Conservation (phyloP, 495 filamentous ascomycete species). For the Pseudoneurospora amorphoporcata region DNA sequence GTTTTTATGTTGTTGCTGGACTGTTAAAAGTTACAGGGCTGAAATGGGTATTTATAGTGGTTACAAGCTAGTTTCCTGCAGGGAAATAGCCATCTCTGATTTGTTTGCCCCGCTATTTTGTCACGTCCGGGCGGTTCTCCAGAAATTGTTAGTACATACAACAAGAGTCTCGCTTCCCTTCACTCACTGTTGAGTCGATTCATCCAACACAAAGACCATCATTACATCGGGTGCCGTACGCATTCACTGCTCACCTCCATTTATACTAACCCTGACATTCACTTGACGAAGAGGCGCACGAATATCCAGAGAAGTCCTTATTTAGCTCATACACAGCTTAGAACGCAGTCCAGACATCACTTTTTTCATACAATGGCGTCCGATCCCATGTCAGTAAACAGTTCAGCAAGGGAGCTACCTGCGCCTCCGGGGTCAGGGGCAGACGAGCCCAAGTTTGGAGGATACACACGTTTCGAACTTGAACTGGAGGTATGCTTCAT, state of each 20-base stretch:
- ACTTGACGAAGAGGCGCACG: background rate
- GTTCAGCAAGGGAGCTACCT: constrained; percentile 20
- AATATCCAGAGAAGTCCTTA: background rate
- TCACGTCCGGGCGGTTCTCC: background rate
- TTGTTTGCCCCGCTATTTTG: background rate
- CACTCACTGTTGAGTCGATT: background rate
- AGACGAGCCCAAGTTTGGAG: constrained; percentile 45
- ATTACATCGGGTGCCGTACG: background rate
- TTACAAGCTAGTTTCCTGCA: background rate
- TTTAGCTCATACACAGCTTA: background rate
- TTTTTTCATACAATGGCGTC: constrained; percentile 12
- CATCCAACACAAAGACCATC: background rate
- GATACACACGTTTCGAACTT: constrained; percentile 61
- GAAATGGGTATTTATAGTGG: background rate
- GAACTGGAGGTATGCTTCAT: constrained; percentile 52
- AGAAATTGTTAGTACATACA: background rate
- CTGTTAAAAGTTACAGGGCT: background rate
- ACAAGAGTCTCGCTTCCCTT: background rate
- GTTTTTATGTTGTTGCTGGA: background rate
- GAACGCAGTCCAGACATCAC: background rate
- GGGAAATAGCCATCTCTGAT: background rate
- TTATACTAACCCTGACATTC: background rate
- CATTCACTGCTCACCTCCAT: background rate
- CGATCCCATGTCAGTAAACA: constrained; percentile 22
- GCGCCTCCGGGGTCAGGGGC: constrained; percentile 9